Percentiles rank a stretch among this genome's conserved stretches.
phyloP scores from a whole-genome alignment of 2,329 filamentous ascomycete genomes.

The Penicillium glabrum region DNA sequence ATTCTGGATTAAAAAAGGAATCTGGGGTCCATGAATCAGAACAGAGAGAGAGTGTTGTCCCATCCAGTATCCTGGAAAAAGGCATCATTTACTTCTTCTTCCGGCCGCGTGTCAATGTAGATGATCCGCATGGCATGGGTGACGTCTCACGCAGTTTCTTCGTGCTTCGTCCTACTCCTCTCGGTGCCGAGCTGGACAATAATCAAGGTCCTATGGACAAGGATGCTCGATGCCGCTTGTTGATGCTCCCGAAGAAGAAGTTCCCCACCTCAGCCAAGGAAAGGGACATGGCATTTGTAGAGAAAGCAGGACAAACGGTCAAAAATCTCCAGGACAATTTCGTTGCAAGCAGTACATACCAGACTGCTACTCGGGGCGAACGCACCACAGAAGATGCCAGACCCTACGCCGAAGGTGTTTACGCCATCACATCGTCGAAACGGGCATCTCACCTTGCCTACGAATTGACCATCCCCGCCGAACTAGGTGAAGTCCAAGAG shows the following conservation, averaged over 20 bases:
- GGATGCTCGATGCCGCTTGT: slow-evolving; percentile 65
- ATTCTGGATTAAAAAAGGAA: slow-evolving; percentile 22
- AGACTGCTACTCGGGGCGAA: slow-evolving; percentile 72
- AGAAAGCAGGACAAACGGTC: slow-evolving; percentile 67
- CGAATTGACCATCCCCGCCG: slow-evolving; percentile 69
- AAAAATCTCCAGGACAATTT: slow-evolving; percentile 72
- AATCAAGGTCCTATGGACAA: slow-evolving; percentile 53
- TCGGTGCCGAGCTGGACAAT: slow-evolving; percentile 64
- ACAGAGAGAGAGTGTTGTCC: slow-evolving; percentile 51
- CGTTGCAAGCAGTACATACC: slow-evolving; percentile 65
- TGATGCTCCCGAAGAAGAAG: slow-evolving; percentile 81
- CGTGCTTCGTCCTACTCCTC: slow-evolving; percentile 70
- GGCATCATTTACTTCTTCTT: slow-evolving; percentile 91
- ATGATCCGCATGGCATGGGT: slow-evolving; percentile 65
- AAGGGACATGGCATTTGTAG: slow-evolving; percentile 78
- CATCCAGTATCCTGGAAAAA: slow-evolving; percentile 74
- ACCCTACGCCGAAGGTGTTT: slow-evolving; percentile 81
- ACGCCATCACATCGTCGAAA: slow-evolving; percentile 72
- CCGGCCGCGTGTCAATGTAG: slow-evolving; percentile 71
- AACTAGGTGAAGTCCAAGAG: slow-evolving; percentile 70
- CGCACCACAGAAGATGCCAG: slow-evolving; percentile 68
- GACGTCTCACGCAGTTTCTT: slow-evolving; percentile 80
- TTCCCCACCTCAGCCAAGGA: slow-evolving; percentile 69
- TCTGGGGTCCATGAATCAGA: slow-evolving; percentile 52
- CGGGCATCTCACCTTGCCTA: slow-evolving; percentile 77